A percentile compares a stretch with the other conserved stretches of the same genome.
Evolutionary conservation across 1,284 basidiomycete genomes (phyloP).

Genomic region (Earliella scabrosa): DNA sequence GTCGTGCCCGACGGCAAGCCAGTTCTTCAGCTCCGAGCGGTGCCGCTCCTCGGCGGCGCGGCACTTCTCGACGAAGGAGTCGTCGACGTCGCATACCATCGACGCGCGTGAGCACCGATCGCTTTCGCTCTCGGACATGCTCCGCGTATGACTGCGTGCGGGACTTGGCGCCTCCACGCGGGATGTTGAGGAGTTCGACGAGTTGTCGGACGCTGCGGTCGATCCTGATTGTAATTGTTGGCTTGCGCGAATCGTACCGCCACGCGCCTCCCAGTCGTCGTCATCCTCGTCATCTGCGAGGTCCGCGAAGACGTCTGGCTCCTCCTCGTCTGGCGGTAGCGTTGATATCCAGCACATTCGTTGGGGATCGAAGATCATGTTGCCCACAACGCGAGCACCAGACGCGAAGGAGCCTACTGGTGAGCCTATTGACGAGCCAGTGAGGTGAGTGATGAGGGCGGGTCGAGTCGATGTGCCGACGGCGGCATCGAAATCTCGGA

Average conservation of each 20-base stretch:
- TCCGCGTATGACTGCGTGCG: conserved; percentile 63
- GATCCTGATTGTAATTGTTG: conserved; percentile 43
- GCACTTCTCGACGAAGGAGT: conserved; percentile 73
- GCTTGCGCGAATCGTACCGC: conserved; percentile 77
- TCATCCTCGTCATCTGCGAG: conserved; percentile 88
- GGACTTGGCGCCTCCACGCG: conserved; percentile 52
- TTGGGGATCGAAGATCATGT: conserved; percentile 95
- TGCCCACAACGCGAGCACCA: conserved; percentile 87
- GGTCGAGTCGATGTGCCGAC: conserved; percentile 88
- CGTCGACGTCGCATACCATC: conserved; percentile 74
- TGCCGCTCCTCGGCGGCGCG: conserved; percentile 81
- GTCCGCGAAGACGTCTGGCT: conserved; percentile 91
- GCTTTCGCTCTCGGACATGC: conserved; percentile 73
- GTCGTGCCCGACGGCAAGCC: conserved; percentile 54
- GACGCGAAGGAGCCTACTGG: conserved; percentile 77
- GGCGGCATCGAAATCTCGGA: conserved; percentile 88
- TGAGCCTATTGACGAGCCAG: conserved; percentile 80
- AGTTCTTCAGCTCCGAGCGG: conserved; percentile 80
- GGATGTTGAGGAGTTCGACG: conserved; percentile 34
- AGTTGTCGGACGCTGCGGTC: conserved; percentile 36
- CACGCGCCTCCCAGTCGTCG: conserved; percentile 70
- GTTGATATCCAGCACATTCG: conserved; percentile 95
- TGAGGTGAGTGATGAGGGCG: conserved; percentile 91
- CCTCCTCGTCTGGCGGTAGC: conserved; percentile 85
- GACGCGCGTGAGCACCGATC: conserved; percentile 77